Percentiles rank a stretch among this genome's conserved stretches.
Evolutionary conservation across 345 rosid species (phyloP).

Genomic region (Aurinia saxatilis): DNA sequence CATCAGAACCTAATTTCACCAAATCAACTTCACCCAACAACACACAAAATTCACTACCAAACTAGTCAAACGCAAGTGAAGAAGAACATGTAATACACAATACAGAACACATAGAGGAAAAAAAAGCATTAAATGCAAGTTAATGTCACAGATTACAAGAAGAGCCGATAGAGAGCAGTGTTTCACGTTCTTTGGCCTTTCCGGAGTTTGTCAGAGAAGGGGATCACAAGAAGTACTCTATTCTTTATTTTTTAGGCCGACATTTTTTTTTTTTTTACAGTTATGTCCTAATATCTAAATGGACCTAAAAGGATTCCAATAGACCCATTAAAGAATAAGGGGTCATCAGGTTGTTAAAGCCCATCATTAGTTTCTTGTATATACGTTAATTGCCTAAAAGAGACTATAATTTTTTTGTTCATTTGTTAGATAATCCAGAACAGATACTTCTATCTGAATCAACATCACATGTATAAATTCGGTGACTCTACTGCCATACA

Average conservation of each 20-base stretch:
- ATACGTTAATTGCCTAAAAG: too few species aligned
- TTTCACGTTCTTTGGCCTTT: slow-evolving; percentile 12
- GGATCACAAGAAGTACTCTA: too few species aligned
- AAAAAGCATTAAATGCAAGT: neutral
- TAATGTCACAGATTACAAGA: neutral
- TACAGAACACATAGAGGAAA: neutral
- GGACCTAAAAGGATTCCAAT: neutral
- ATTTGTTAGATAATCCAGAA: too few species aligned
- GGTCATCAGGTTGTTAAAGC: neutral
- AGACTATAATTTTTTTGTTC: too few species aligned
- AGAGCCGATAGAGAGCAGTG: neutral
- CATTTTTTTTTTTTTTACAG: neutral
- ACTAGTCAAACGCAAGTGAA: slow-evolving; percentile 2
- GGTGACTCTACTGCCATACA: too few species aligned
- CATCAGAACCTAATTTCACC: slow-evolving; percentile 23
- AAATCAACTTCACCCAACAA: slow-evolving; percentile 5
- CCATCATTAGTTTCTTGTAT: neutral
- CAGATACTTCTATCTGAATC: too few species aligned
- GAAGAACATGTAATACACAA: neutral
- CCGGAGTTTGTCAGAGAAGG: neutral
- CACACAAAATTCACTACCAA: neutral
- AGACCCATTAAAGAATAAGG: neutral
- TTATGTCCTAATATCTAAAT: neutral
- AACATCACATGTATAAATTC: too few species aligned
- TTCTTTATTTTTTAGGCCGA: too few species aligned